Base-by-base conservation (phyloP, 345 rosid species). In the Rhodamnia rubescens region DNA sequence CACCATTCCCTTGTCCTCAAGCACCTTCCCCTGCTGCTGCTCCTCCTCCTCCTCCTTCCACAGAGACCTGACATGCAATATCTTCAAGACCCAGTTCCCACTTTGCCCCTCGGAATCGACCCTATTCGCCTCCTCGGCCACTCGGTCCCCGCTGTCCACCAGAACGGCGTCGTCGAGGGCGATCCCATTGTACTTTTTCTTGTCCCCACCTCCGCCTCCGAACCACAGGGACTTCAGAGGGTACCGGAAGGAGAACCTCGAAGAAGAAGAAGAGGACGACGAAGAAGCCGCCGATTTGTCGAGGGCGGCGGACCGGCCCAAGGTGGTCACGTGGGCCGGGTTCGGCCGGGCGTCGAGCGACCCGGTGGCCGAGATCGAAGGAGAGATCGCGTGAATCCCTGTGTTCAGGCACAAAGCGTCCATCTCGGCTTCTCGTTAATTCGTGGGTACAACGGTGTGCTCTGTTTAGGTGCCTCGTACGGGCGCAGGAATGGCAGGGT, bases 1-100 rank as follows among this genome's bases (percentile, higher is more conserved):
- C 13, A 21, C 53, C 29, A 2, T 54, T n/a, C 40, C 83, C 74
- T 47, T 29, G 15, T 75, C 83, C 32, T 2, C 83, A 47, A 47
- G 26, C 49, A 53, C 82, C 27, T 78, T 86, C 74, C 82, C 57
- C 87, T 55, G 55, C 27, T 49, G 49, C 27, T 83, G 88, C 11
- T 82, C 84, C 78, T 88, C 90, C 53, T 21, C 89, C 16, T 82
- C 89, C 32, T 87, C 80, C 51, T 85, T 86, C 75, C 95, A 90
- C 42, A 94, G 89, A 1, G 98, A 93, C 64, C 91, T 90, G 36
- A 95, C 94, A 36, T 92, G 96, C 91, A 97, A 88, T 92, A 95
- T 95, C 96, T 93, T 97, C 90, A 93, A 64, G n/a, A 95, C 95
- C 98, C 98, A 97, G 86, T 91, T 97, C 87, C 88, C 94, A 29